phyloP scores from a whole-genome alignment of 2,329 filamentous ascomycete genomes.

The Parafenestella ontariensis region DNA sequence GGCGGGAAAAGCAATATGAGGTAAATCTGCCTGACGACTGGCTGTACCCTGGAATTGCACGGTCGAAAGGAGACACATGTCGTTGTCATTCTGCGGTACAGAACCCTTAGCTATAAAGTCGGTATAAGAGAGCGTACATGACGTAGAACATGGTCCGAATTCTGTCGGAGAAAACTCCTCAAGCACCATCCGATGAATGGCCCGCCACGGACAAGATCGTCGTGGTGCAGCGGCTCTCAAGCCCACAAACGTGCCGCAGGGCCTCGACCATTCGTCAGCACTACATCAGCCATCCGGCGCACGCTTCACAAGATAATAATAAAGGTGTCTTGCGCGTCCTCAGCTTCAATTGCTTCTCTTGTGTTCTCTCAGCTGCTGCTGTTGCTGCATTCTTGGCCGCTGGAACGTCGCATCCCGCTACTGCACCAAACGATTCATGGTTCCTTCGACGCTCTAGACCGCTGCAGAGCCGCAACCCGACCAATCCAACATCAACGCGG shows the following conservation, averaged over 20 bases:
- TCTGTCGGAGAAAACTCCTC: not conserved
- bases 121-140: not conserved
- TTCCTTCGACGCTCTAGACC: conserved; percentile 17
- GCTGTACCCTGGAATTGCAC: not conserved
- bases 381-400: not conserved
- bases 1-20: not conserved
- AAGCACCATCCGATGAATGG: conserved; percentile 7
- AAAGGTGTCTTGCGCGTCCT: conserved; percentile 13
- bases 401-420: conserved; percentile 3
- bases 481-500: conserved; percentile 12
- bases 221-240: conserved; percentile 12
- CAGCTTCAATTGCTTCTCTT: conserved; percentile 9
- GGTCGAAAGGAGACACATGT: not conserved
- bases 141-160: conserved; percentile 2
- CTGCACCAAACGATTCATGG: conserved; percentile 2
- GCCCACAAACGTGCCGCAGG: conserved; percentile 6
- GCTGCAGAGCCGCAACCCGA: conserved; percentile 23
- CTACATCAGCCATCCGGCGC: conserved; percentile 10
- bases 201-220: conserved; percentile 15
- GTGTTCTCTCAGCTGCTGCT: conserved; percentile 4
- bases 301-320: conserved; percentile 7
- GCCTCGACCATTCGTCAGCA: conserved; percentile 15
- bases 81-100: not conserved
- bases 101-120: not conserved
- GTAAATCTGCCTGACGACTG: not conserved